Evolutionary conservation across 495 filamentous ascomycete genomes (phyloP), one percentile per base, ranked within the genome.

Genomic region (Aspergillus sparsus): DNA sequence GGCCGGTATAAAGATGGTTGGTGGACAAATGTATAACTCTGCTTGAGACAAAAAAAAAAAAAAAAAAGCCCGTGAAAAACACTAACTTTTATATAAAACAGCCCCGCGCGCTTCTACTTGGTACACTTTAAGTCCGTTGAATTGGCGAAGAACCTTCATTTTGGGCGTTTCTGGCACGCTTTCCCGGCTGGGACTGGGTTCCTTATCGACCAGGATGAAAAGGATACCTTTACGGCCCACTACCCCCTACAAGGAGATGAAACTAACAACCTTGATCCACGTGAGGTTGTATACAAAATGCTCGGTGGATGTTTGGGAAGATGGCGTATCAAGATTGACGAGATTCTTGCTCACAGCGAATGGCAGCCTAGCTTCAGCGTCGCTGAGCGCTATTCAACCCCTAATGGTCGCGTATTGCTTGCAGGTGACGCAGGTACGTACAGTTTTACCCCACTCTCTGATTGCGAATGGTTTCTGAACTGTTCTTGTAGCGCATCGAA

Each of bases 401-500:
- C n/a, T n/a, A 51, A 70, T 13, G 60, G 67, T 12, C 68, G 74
- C 1, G 67, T 86, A 4, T 77, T 86, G 33, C 70, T 85, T 0
- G 82, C 78, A 6, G 83, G 83, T 12, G 83, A 86, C 64, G 71
- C 63, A 45, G 61, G 61, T 63, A 42, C 15, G 35, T 49, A 53
- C 21, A 2, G 10, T 49, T 36, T 27, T 27, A 27, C 12, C 33
- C n/a, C n/a, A n/a, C n/a, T n/a, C n/a, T n/a, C n/a, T n/a, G n/a
- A n/a, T n/a, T n/a, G n/a, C n/a, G n/a, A n/a, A n/a, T n/a, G n/a
- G n/a, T n/a, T n/a, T 57, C 55, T 8, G 21, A 53, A 10, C n/a
- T 36, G n/a, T 35, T 13, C n/a, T 42, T 44, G 2, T 76, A 12
- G 80, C 81, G 0, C 82, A 86, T 59, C 78, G 74, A 35, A 78